Evolutionary conservation across 1,139 yeast genomes (phyloP), one percentile per base, ranked within the genome.

Genomic region (Yamadazyma diddensiae): DNA sequence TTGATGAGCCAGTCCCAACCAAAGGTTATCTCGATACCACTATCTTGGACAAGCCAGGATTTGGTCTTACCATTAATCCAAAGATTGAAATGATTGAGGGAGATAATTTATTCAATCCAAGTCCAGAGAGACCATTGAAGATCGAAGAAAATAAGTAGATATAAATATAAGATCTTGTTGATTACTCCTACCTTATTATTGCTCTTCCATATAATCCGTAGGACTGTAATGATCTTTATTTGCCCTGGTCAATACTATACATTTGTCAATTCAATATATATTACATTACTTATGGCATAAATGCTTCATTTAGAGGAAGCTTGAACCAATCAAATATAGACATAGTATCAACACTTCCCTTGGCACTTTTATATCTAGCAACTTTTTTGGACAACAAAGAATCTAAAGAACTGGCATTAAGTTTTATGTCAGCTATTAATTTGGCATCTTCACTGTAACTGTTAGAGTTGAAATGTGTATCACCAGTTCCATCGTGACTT

Each of bases 41-140:
- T 4, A 51, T 48, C 7, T 56, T 69, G 25, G 69, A 69, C 42
- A 67, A 64, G 49, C 74, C 75, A 23, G 75, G 74, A 24, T 69
- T 69, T 42, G 75, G 75, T 27, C 49, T 69, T 37, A 65, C 68
- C 16, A 41, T 66, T 31, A 69, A 68, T 46, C 74, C 74, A 13
- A 48, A 56, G 26, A 56, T 66, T 26, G 52, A 57, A 36, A 52
- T 69, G 42, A 55, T 69, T 24, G 67, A 65, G 31, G 72, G 70
- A 8, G 64, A 59, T 30, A 44, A 46, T 12, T 46, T 66, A 12
- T 52, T 66, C 31, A 47, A 51, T 36, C 72, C 73, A 20, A 30
- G 58, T 15, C 71, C 71, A n/a, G 62, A 60, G 38, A 61, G 55
- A 43, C 53, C 65, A 1, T 45, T 67, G 31, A 43, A 35, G 21